phyloP scores from a whole-genome alignment of 2,329 filamentous ascomycete species.

The Graphilbum fragrans region DNA sequence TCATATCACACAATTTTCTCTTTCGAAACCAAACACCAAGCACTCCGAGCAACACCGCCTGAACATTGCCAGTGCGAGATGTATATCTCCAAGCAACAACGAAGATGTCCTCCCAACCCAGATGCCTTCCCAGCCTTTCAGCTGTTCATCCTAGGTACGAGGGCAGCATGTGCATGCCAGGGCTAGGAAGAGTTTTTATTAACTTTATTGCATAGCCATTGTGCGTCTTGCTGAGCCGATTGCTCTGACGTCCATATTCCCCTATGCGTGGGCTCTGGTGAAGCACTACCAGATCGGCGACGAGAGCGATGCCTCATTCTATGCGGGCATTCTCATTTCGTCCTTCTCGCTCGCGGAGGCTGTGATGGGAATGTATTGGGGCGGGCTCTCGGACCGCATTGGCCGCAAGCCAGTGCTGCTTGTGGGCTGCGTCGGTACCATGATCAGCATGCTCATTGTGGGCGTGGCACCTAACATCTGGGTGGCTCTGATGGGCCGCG shows the following conservation, averaged over 20 bases:
- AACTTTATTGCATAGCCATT: constrained; percentile 47
- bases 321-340: constrained; percentile 78
- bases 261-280: constrained; percentile 78
- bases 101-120: constrained; percentile 42
- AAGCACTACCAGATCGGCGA: constrained; percentile 63
- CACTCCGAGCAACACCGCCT: too few relatives aligned
- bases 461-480: constrained; percentile 76
- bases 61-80: neutral
- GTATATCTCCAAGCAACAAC: neutral
- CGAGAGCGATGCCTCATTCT: constrained; percentile 69
- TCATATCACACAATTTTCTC: too few relatives aligned
- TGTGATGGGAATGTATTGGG: constrained; percentile 81
- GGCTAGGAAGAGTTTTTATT: neutral
- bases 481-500: constrained; percentile 65
- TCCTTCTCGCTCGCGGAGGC: constrained; percentile 76
- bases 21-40: too few relatives aligned
- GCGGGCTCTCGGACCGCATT: constrained; percentile 65
- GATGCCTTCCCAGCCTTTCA: constrained; percentile 73
- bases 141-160: constrained; percentile 71
- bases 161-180: neutral
- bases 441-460: constrained; percentile 71
- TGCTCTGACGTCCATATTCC: constrained; percentile 84
- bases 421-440: constrained; percentile 68
- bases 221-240: constrained; percentile 88
- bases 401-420: constrained; percentile 80